Evolutionary conservation across 2,329 filamentous ascomycete genomes (phyloP), one percentile per base, ranked within the genome.

Genomic region (Aspergillus luchuensis): DNA sequence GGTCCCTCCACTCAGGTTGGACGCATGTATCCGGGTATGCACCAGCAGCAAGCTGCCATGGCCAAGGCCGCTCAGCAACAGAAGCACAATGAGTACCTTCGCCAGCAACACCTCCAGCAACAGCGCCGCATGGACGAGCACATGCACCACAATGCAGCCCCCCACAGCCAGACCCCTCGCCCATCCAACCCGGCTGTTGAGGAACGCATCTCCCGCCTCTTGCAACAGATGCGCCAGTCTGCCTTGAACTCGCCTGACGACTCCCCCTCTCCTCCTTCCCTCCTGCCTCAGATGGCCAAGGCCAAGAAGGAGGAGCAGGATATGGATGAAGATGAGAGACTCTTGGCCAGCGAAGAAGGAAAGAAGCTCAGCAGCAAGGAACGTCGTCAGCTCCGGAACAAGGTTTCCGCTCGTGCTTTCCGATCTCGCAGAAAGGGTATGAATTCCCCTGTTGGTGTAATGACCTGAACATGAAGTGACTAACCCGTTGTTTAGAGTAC

Each of bases 321-420:
- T 56, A 98, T 99, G 94, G 95, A 99, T 69, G 94, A 97, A 76
- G 95, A 98, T 70, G 95, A 98, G 83, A 86, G 91, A 67, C 83
- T 97, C 8, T 83, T 97, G 51, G 92, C 92, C n/a, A 97, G 92
- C 63, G 95, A 99, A 72, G 94, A 97, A 79, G 95, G 94, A 71
- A 99, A 99, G 88, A 97, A 97, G 82, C 85, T 99, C n/a, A 95
- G 89, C 79, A 96, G 92, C 83, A 98, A 98, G 81, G 93, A 98
- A 79, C 89, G 95, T 62, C 89, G 95, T 67, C 95, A 98, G 78
- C 85, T 99, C n/a, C 88, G 95, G 66, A 99, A 99, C 85, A 99
- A 99, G 81, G 95, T 99, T 4, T 99, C 95, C 45, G 95, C 95
- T 64, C 91, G 95, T 68, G 94, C 94, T 55, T 99, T 99, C 87